Evolutionary conservation across 2,329 filamentous ascomycete species (phyloP).

Genomic region (Hymenotorrendiella dingleyae): DNA sequence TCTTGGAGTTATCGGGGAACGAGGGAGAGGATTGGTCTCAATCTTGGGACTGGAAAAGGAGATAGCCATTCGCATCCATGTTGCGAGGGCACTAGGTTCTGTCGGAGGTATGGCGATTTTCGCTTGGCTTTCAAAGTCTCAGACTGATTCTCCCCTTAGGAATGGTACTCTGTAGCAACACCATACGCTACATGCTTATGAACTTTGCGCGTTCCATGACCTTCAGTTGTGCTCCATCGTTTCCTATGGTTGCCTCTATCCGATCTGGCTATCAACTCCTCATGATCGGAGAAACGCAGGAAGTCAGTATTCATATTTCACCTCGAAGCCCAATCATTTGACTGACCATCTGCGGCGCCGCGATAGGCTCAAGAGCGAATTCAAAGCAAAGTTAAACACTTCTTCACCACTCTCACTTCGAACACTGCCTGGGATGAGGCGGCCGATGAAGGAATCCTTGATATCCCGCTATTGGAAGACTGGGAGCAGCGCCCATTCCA

Average conservation of each 20-base stretch:
- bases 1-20: slow-evolving; percentile 41
- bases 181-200: background rate
- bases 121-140: slow-evolving; percentile 17
- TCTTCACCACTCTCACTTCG: slow-evolving; percentile 23
- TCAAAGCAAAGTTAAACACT: slow-evolving; percentile 26
- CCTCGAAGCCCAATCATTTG: too few species aligned
- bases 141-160: background rate
- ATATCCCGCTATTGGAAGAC: slow-evolving; percentile 26
- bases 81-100: slow-evolving; percentile 42
- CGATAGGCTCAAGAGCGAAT: slow-evolving; percentile 9
- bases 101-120: slow-evolving; percentile 16
- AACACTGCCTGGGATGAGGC: slow-evolving; percentile 24
- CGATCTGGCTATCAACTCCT: slow-evolving; percentile 25
- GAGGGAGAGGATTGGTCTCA: slow-evolving; percentile 42
- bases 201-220: slow-evolving; percentile 27
- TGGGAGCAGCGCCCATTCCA: slow-evolving; percentile 22
- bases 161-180: slow-evolving; percentile 6
- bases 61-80: slow-evolving; percentile 45
- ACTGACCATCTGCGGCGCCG: too few species aligned
- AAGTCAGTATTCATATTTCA: background rate
- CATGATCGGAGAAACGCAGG: background rate
- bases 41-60: slow-evolving; percentile 42
- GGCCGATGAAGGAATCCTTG: slow-evolving; percentile 24
- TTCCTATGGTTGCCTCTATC: slow-evolving; percentile 34
- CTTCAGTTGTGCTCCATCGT: slow-evolving; percentile 34